Base-by-base conservation (phyloP, 1,284 basidiomycete genomes). In the Meripilus lineatus region DNA sequence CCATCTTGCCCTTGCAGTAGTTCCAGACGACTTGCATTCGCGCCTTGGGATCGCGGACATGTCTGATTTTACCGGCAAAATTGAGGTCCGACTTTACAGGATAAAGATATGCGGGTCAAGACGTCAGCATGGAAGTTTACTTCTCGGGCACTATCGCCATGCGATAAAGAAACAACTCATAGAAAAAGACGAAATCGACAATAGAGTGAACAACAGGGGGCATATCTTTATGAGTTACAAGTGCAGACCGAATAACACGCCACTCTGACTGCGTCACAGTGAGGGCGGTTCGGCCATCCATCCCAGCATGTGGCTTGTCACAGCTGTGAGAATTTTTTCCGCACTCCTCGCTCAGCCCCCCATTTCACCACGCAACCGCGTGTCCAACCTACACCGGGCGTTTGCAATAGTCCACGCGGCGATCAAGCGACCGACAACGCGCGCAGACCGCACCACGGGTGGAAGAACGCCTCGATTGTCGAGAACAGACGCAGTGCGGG, bases 321-420 rank as follows among this genome's bases (percentile, higher is more conserved):
- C 61, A 62, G 60, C 67, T 66, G 66, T 63, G 48, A 47, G 42
- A 50, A 43, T 51, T 56, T 76, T 77, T 77, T 76, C n/a, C 79
- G 80, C 84, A 85, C 86, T 88, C 79, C 83, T 88, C 86, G 85
- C 84, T 89, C 86, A 79, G 85, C 85, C 85, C 84, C 87, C 87
- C 87, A 82, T 89, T 89, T 90, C 87, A 89, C 87, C 86, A 70
- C 83, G 71, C 77, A 73, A 68, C 81, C 77, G 73, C 82, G 81
- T 79, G 84, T 77, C 84, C 84, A 84, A 81, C 84, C 80, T 73
- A 65, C 67, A 69, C 77, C 73, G 75, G 68, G 73, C 76, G 74
- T 68, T 68, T 75, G 74, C 68, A 74, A 73, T 69, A 71, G 74
- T 69, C 72, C 65, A 71, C 77, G 81, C 85, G 82, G 85, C 86